Evolutionary conservation across 192 early-diverging fungal genomes (phyloP).

Genomic region (Backusella westeae): DNA sequence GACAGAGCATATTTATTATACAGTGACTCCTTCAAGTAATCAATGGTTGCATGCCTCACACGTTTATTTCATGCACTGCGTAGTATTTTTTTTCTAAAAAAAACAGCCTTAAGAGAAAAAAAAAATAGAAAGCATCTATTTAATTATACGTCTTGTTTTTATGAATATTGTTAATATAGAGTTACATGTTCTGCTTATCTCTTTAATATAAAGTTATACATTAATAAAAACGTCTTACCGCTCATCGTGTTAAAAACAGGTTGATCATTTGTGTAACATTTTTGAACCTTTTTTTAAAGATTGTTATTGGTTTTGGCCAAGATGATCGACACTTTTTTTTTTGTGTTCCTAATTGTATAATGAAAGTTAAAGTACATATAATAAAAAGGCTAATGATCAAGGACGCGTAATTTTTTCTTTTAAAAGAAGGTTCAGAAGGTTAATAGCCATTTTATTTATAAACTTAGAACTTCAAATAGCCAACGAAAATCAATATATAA

Average conservation of each 20-base stretch:
- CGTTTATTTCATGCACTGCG: background rate
- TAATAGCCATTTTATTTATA: background rate
- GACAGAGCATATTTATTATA: background rate
- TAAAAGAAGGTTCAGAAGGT: background rate
- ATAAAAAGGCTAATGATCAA: background rate
- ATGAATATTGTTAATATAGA: background rate
- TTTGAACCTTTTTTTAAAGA: background rate
- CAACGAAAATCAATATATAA: background rate
- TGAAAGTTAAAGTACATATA: background rate
- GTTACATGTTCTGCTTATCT: background rate
- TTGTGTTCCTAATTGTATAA: background rate
- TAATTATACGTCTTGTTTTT: background rate
- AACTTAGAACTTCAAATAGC: background rate
- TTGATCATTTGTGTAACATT: background rate
- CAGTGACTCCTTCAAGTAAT: background rate
- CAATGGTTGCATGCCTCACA: background rate
- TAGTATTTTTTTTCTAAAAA: background rate
- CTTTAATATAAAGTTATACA: background rate
- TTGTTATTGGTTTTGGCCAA: background rate
- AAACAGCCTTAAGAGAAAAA: background rate
- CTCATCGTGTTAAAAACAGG: background rate
- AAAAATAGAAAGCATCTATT: background rate
- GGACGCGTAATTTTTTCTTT: background rate
- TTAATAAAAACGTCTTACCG: background rate
- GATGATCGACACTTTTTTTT: background rate